Conservation (phyloP, 202 grass and related monocot genomes). For the Schoenoplectus tabernaemontani region DNA sequence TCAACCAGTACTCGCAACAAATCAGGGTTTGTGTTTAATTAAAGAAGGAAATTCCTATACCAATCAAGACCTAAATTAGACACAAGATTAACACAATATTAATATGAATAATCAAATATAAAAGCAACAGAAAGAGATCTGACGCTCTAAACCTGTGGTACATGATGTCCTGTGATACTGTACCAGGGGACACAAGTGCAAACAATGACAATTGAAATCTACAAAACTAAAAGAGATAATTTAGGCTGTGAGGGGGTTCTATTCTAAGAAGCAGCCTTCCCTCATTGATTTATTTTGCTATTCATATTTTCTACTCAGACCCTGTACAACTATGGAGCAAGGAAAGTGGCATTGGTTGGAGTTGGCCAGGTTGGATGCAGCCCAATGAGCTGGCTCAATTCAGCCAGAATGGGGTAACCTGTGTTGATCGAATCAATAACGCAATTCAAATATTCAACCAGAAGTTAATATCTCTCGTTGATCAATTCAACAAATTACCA, state of each 20-base stretch:
- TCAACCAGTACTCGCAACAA: slow-evolving; percentile 33
- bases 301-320: slow-evolving; percentile 13
- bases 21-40: slow-evolving; percentile 29
- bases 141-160: background rate
- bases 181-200: background rate
- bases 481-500: slow-evolving; percentile 53
- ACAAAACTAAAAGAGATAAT: background rate
- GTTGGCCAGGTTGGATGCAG: slow-evolving; percentile 83
- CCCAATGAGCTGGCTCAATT: slow-evolving; percentile 79
- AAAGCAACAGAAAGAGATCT: background rate
- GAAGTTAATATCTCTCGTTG: slow-evolving; percentile 38
- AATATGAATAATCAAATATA: background rate
- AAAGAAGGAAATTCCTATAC: background rate
- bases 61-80: background rate
- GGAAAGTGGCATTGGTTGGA: slow-evolving; percentile 70
- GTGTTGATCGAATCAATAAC: slow-evolving; percentile 45
- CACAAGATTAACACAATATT: background rate
- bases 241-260: background rate
- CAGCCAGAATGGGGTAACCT: slow-evolving; percentile 55
- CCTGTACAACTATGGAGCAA: slow-evolving; percentile 53
- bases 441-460: slow-evolving; percentile 62
- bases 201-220: background rate
- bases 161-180: background rate
- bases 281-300: background rate
- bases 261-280: no score